Base-by-base conservation (phyloP, 805 yeast genomes). In the Komagataella pseudopastoris region DNA sequence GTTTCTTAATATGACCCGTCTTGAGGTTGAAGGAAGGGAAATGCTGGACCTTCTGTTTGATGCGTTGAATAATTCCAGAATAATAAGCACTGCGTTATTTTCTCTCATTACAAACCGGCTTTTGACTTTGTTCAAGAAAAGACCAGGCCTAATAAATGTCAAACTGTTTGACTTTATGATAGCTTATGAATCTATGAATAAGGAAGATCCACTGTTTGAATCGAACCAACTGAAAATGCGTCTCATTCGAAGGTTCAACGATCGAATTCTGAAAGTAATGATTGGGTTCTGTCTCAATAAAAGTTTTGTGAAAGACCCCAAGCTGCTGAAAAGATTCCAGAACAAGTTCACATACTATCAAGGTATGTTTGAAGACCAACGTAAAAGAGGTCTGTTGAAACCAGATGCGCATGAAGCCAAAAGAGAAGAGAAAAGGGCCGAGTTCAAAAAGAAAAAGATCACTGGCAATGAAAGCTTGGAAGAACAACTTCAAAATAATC, bases 1-100 rank as follows among this genome's bases (percentile, higher is more conserved):
- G 1, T 76, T 86, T 45, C 71, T 89, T 47, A 76, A 77, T 51
- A 70, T 70, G 44, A 56, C 65, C 7, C 63, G 69, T 20, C 65
- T 89, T 55, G 88, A 84, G 56, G 77, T 83, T 6, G 96, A 90
- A 62, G 84, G 90, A 0, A 76, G 74, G 51, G 81, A 75, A 3
- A 68, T 85, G 51, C 67, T 93, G 43, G 96, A 88, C 57, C 63
- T 79, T 43, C 63, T 91, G 30, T 67, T 88, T 48, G 69, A 71
- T 47, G 68, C 75, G 16, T 68, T 90, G 51, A 69, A 72, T 45
- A 80, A 75, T 39, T 85, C 80, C 50, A 66, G 73, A n/a, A 61
- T 79, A 56, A 65, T 75, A 54, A 71, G 81, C 49, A 71, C 83
- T 10, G 78, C 85, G 4, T 57, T 80, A 2, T 76, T 85, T 50